Base-by-base conservation (phyloP, 768 basidiomycete genomes). In the Termitomyces eurrhizus region DNA sequence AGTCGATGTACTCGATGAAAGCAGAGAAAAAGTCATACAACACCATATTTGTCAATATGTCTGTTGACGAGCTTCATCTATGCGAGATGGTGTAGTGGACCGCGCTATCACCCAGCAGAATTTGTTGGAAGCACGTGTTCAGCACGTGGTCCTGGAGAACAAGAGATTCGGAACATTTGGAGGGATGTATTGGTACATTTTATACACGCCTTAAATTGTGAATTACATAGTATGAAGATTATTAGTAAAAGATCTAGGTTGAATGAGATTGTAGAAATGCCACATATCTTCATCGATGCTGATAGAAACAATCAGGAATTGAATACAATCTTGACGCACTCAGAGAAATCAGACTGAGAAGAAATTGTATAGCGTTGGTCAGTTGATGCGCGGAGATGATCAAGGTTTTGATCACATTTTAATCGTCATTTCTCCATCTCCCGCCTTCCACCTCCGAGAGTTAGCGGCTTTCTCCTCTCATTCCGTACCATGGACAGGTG, bases 201-300 rank as follows among this genome's bases (percentile, higher is more conserved):
- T 93, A 90, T 7, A 98, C 88, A 59, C 94, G 88, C 62, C 93
- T 92, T 65, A 36, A 26, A 24, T 58, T 51, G 55, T 16, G 16
- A 52, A 35, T 26, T 49, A 16, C 9, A 52, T 12, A 50, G 16
- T 41, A 16, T 18, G 7, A 41, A 41, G 41, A 41, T 6, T 5
- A 18, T 6, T 7, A 18, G 29, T 32, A 89, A 70, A 56, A 76
- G 69, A 97, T 94, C 90, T 92, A 77, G 89, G 80, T 65, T 91
- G 85, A 56, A 98, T 97, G 59, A 99, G 80, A 77, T 98, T 98
- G 74, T 98, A 99, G 33, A 97, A 80, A 80, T 99, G 97, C 95
- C 96, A 98, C 90, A 99, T 96, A 73, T 99, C 96, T 75, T 98
- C 97, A 67, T 97, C 95, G 8, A 67, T 98, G 95, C 79, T 29